These are phyloP conservation scores for Colletotrichum camelliae DNA, from an alignment of 2,329 filamentous ascomycete species.

Conservation along the genomic window DNA sequence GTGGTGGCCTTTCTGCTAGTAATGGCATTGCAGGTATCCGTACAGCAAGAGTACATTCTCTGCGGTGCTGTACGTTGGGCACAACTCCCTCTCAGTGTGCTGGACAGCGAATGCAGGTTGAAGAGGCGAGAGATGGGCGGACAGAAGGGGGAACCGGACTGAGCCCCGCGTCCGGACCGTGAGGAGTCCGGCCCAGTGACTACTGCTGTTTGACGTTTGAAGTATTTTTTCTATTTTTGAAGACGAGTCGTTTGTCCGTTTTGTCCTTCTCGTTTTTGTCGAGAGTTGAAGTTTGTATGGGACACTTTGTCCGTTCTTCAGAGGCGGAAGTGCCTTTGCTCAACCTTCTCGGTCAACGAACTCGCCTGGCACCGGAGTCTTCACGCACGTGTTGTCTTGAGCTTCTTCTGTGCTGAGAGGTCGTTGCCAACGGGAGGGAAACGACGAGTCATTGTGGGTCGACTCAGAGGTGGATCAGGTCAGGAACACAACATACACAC, in stretches of 20 bases:
- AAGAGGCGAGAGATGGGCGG: background rate
- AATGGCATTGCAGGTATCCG: background rate
- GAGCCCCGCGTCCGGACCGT: background rate
- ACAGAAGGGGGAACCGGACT: background rate
- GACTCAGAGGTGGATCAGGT: background rate
- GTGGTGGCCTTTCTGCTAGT: background rate
- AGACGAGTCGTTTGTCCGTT: background rate
- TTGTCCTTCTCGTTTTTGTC: background rate
- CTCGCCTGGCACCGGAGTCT: background rate
- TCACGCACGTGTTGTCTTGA: background rate
- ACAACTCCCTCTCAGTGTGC: background rate
- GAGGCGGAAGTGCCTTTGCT: background rate
- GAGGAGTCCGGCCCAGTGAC: background rate
- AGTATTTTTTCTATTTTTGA: background rate
- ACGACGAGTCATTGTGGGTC: slow-evolving; percentile 13
- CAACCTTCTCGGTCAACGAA: background rate
- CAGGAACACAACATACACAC: background rate
- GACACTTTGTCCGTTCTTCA: background rate
- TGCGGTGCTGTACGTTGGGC: background rate
- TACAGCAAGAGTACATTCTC: background rate
- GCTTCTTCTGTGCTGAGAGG: background rate
- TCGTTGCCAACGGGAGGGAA: background rate
- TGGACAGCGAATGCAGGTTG: background rate
- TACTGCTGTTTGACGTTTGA: background rate
- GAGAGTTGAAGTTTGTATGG: background rate